These are phyloP conservation scores for Verticillium isaacii DNA, from an alignment of 2,329 filamentous ascomycete species.

Conservation along the genomic window DNA sequence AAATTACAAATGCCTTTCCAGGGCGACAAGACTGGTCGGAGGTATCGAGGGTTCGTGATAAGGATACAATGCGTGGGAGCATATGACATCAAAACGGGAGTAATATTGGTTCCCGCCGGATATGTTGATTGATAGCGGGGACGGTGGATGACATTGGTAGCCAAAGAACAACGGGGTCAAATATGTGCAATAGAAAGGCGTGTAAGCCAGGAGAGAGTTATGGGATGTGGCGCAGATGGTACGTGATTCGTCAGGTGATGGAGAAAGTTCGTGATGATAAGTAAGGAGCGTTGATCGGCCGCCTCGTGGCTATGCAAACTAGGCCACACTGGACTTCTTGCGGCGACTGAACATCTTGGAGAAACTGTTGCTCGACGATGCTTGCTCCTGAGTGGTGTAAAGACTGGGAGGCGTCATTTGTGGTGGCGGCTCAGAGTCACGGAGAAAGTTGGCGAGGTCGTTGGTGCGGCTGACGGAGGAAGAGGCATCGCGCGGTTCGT, in stretches of 20 bases:
- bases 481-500: constrained; percentile 50
- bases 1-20: not conserved
- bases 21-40: not conserved
- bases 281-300: not conserved
- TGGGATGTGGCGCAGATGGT: not conserved
- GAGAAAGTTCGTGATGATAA: not conserved
- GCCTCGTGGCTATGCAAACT: not conserved
- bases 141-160: not conserved
- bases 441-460: constrained; percentile 70
- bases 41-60: not conserved
- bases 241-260: not conserved
- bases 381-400: constrained; percentile 15
- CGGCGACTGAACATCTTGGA: constrained; percentile 45
- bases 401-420: constrained; percentile 19
- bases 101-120: not conserved
- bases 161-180: not conserved
- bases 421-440: constrained; percentile 61
- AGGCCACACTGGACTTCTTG: constrained; percentile 38
- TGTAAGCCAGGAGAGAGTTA: not conserved
- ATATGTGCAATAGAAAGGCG: not conserved
- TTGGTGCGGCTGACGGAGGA: constrained; percentile 46
- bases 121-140: not conserved
- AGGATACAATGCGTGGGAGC: not conserved
- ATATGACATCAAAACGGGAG: not conserved
- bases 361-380: constrained; percentile 30